phyloP scores from a whole-genome alignment of 2,329 filamentous ascomycete genomes.

The Xylariaceae sp. region DNA sequence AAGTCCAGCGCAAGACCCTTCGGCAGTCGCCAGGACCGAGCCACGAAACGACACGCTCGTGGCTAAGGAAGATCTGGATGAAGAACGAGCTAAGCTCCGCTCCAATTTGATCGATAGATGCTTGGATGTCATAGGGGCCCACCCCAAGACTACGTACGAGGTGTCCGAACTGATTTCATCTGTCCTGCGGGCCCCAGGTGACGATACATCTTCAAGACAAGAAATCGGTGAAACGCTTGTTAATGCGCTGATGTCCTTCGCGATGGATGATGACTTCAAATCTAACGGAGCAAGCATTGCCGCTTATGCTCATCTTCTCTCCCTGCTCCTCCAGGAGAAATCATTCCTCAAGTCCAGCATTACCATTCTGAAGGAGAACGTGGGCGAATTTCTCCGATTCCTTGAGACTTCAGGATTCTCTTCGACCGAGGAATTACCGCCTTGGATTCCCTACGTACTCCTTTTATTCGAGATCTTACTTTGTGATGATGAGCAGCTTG shows the following conservation, averaged over 20 bases:
- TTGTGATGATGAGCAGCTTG: slow-evolving; percentile 80
- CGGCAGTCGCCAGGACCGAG: slow-evolving; percentile 19
- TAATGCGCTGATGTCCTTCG: slow-evolving; percentile 71
- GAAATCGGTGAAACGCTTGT: slow-evolving; percentile 80
- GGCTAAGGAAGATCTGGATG: slow-evolving; percentile 75
- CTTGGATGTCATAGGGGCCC: slow-evolving; percentile 81
- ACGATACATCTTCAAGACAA: slow-evolving; percentile 49
- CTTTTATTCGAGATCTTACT: slow-evolving; percentile 85
- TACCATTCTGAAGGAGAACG: slow-evolving; percentile 68
- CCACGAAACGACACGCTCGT: slow-evolving; percentile 32
- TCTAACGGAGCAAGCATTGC: slow-evolving; percentile 61
- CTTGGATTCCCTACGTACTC: slow-evolving; percentile 88
- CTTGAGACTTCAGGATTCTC: slow-evolving; percentile 65
- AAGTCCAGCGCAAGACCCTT: slow-evolving; percentile 21
- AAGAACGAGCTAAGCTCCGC: slow-evolving; percentile 65
- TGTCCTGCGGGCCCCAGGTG: slow-evolving; percentile 53
- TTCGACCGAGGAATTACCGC: slow-evolving; percentile 70
- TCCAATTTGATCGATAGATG: slow-evolving; percentile 81
- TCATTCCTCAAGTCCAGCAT: slow-evolving; percentile 74
- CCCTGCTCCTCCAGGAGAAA: slow-evolving; percentile 77
- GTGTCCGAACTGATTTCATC: slow-evolving; percentile 79
- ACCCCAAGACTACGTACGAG: slow-evolving; percentile 85
- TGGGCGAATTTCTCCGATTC: slow-evolving; percentile 71
- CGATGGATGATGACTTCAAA: slow-evolving; percentile 57
- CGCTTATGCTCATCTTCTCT: slow-evolving; percentile 87